Conservation (phyloP, 2,329 filamentous ascomycete genomes). For the Paraphoma chrysanthemicola region DNA sequence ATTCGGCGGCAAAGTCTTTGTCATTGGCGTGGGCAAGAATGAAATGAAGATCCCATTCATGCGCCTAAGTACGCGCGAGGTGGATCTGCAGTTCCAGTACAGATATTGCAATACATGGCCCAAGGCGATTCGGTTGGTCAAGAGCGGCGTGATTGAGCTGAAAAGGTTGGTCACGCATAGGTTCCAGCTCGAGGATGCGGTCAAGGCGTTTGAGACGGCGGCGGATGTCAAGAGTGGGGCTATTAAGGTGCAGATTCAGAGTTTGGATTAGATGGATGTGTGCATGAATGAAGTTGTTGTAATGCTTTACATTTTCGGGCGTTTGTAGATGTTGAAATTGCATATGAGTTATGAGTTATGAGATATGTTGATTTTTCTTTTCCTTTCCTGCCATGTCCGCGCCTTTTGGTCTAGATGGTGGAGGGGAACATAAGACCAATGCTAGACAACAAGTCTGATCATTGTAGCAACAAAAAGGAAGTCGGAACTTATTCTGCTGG, state of each 20-base stretch:
- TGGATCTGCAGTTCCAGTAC: constrained; percentile 97
- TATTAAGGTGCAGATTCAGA: constrained; percentile 96
- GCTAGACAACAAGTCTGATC: too few relatives aligned
- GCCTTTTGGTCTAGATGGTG: too few relatives aligned
- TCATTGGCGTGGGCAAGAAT: constrained; percentile 93
- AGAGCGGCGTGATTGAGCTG: constrained; percentile 83
- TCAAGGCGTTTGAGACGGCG: constrained; percentile 88
- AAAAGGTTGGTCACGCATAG: constrained; percentile 86
- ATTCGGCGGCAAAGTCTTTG: constrained; percentile 96
- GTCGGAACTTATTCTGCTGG: too few relatives aligned
- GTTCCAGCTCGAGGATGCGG: constrained; percentile 82
- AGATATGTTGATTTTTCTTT: too few relatives aligned
- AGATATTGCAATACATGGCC: constrained; percentile 97
- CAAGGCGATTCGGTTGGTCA: constrained; percentile 84
- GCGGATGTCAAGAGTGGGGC: constrained; percentile 86
- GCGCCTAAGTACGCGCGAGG: constrained; percentile 86
- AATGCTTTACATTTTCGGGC: too few relatives aligned
- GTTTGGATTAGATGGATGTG: constrained; percentile 42
- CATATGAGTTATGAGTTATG: too few relatives aligned
- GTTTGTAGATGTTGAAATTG: too few relatives aligned
- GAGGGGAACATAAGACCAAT: too few relatives aligned
- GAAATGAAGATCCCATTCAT: constrained; percentile 97
- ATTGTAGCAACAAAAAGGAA: too few relatives aligned
- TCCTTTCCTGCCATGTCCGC: too few relatives aligned
- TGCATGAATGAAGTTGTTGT: too few relatives aligned